phyloP scores from a whole-genome alignment of 2,329 filamentous ascomycete species.

The Aspergillaceae sp. region DNA sequence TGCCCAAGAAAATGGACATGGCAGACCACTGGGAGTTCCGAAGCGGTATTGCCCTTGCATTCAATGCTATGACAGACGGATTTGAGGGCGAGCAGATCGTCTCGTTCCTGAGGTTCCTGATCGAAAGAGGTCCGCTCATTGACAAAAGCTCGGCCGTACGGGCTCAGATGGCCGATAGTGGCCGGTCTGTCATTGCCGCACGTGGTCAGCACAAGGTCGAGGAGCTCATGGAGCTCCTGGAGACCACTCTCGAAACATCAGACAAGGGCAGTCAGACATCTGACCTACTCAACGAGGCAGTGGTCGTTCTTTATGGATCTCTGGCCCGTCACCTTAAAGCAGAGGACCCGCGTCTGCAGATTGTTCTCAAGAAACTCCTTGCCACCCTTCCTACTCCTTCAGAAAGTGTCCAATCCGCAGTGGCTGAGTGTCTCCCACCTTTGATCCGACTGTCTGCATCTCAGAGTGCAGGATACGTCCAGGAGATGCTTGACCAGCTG shows the following conservation, averaged over 20 bases:
- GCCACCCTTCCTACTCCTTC: conserved; percentile 87
- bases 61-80: conserved; percentile 66
- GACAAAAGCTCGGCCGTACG: conserved; percentile 71
- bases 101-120: conserved; percentile 73
- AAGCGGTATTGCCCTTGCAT: conserved; percentile 79
- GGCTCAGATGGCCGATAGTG: conserved; percentile 84
- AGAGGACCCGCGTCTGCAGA: conserved; percentile 79
- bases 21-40: conserved; percentile 86
- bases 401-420: conserved; percentile 92
- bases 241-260: conserved; percentile 74
- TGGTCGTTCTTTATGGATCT: conserved; percentile 95
- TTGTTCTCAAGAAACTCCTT: conserved; percentile 77
- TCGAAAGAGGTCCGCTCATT: conserved; percentile 76
- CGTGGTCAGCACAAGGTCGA: conserved; percentile 80
- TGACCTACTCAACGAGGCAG: conserved; percentile 90
- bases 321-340: conserved; percentile 75
- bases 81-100: conserved; percentile 64
- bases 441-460: conserved; percentile 74
- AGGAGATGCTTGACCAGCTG: conserved; percentile 72
- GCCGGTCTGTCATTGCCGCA: conserved; percentile 67
- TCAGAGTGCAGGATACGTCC: conserved; percentile 70
- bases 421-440: conserved; percentile 86
- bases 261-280: conserved; percentile 72
- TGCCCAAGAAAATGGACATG: conserved; percentile 81
- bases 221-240: conserved; percentile 84